A percentile compares a stretch with the other conserved stretches of the same genome.
These are phyloP conservation scores for Marasmius tenuissimus DNA, from an alignment of 1,284 basidiomycete genomes.

Conservation along the genomic window DNA sequence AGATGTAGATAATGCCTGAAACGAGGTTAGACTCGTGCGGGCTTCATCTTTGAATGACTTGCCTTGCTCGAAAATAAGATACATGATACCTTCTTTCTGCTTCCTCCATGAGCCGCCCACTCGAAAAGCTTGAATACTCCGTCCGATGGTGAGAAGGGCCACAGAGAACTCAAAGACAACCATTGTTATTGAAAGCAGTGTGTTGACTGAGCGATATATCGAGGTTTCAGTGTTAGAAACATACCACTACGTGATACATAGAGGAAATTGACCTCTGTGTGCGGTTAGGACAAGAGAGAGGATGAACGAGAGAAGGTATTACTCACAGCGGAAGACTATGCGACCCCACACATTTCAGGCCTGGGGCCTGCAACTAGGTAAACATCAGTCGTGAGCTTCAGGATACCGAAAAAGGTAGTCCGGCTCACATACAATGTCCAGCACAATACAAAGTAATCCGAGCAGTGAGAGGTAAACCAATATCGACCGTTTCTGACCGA, in stretches of 20 bases:
- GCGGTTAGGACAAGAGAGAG: too few relatives aligned
- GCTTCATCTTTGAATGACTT: not conserved
- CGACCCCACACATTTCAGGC: too few relatives aligned
- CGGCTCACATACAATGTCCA: too few relatives aligned
- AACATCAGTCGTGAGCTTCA: too few relatives aligned
- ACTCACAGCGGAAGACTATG: too few relatives aligned
- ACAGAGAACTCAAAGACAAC: conserved; percentile 27
- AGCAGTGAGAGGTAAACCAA: conserved; percentile 22
- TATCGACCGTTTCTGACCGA: conserved; percentile 20
- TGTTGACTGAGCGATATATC: conserved; percentile 8
- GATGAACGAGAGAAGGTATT: too few relatives aligned
- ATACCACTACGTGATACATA: too few relatives aligned
- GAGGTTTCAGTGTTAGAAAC: not conserved
- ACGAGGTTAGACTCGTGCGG: not conserved
- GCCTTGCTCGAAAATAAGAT: conserved; percentile 22
- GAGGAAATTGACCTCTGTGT: too few relatives aligned
- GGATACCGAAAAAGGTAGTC: too few relatives aligned
- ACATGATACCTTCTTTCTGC: conserved; percentile 13
- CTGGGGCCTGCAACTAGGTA: too few relatives aligned
- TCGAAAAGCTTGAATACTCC: conserved; percentile 24
- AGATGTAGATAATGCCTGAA: conserved; percentile 26
- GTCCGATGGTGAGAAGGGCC: conserved; percentile 21
- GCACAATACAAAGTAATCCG: conserved; percentile 20
- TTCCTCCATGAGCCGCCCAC: conserved; percentile 8
- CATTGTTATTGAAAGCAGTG: conserved; percentile 27